Evolutionary conservation across 1,139 yeast genomes (phyloP).

Genomic region (Sugiyamaella grinbergsii): DNA sequence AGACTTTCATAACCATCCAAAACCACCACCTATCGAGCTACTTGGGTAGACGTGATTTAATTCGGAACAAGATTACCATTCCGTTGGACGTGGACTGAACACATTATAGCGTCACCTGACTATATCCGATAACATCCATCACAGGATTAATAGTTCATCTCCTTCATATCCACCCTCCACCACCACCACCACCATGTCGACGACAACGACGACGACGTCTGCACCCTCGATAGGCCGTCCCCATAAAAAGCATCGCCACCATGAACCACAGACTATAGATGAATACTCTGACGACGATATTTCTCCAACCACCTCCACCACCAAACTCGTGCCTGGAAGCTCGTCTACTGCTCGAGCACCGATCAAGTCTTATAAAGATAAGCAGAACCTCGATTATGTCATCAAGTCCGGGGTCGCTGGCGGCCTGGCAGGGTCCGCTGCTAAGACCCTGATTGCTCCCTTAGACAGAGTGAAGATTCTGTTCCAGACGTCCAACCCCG

Average conservation of each 20-base stretch:
- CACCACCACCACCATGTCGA: neutral
- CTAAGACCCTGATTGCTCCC: constrained; percentile 94
- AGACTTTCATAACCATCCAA: too few species aligned
- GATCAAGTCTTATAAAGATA: constrained; percentile 48
- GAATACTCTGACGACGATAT: constrained; percentile 11
- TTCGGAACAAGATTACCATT: too few species aligned
- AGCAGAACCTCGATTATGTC: constrained; percentile 75
- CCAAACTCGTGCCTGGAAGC: neutral
- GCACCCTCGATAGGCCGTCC: neutral
- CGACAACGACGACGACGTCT: constrained; percentile 1
- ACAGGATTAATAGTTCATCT: too few species aligned
- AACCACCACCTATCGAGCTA: too few species aligned
- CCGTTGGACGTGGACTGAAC: too few species aligned
- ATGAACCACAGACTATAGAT: constrained; percentile 2
- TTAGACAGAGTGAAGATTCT: constrained; percentile 90
- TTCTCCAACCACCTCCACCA: neutral
- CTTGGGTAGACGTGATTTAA: too few species aligned
- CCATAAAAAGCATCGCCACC: neutral
- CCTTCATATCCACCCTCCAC: too few species aligned
- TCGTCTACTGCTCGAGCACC: too few species aligned
- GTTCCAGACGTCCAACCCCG: constrained; percentile 94
- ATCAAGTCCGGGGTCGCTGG: constrained; percentile 89
- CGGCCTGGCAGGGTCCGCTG: constrained; percentile 93
- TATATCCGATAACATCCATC: too few species aligned
- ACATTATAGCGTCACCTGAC: too few species aligned